These are phyloP conservation scores for Coemansia sp. DNA, from an alignment of 192 early-diverging fungal species.

Conservation along the genomic window DNA sequence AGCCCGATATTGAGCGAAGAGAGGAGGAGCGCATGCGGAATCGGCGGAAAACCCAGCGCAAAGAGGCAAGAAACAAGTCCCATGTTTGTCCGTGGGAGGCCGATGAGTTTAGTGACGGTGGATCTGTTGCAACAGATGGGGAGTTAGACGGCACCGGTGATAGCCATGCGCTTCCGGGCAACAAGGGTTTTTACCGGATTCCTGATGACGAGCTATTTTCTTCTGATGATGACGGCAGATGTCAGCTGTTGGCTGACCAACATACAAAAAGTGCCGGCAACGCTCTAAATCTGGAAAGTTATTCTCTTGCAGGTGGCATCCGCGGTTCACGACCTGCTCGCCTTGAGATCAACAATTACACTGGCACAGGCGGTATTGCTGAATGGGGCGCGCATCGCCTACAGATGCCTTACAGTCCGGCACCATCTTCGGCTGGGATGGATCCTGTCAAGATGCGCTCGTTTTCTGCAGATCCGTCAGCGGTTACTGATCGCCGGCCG, in stretches of 20 bases:
- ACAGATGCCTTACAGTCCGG: slow-evolving; percentile 45
- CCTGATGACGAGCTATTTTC: slow-evolving; percentile 49
- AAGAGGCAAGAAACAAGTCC: slow-evolving; percentile 35
- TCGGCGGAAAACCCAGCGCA: slow-evolving; percentile 38
- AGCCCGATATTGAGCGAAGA: slow-evolving; percentile 42
- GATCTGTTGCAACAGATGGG: slow-evolving; percentile 14
- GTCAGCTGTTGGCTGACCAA: neutral
- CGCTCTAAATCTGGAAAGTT: slow-evolving; percentile 18
- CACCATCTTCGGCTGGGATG: slow-evolving; percentile 7
- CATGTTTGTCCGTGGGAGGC: slow-evolving; percentile 54
- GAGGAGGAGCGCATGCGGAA: slow-evolving; percentile 49
- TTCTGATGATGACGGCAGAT: slow-evolving; percentile 24
- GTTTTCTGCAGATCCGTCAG: slow-evolving; percentile 41
- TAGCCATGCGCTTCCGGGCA: slow-evolving; percentile 4
- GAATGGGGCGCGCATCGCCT: slow-evolving; percentile 54
- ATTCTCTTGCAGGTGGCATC: slow-evolving; percentile 21
- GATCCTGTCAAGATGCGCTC: slow-evolving; percentile 33
- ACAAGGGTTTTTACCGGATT: slow-evolving; percentile 22
- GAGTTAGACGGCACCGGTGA: slow-evolving; percentile 6
- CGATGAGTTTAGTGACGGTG: slow-evolving; percentile 48
- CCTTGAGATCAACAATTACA: slow-evolving; percentile 38
- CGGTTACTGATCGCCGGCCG: slow-evolving; percentile 33
- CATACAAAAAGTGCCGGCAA: neutral
- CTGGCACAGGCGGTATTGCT: slow-evolving; percentile 54
- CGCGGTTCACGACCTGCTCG: slow-evolving; percentile 12